Base-by-base conservation (phyloP, 768 basidiomycete species). In the Myochromella boudieri region DNA sequence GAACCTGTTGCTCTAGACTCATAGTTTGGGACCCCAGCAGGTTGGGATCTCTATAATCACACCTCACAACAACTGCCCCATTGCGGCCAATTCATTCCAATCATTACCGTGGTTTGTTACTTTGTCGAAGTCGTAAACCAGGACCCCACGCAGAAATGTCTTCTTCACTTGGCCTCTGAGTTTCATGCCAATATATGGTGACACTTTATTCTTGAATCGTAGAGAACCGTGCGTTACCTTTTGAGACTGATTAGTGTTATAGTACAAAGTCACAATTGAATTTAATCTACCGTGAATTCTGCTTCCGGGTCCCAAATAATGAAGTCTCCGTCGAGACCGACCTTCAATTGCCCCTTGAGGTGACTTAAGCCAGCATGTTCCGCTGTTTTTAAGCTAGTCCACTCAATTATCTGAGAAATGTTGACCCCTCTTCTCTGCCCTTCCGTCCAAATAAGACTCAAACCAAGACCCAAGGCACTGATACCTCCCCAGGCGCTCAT, bases 401-500 rank as follows among this genome's bases (percentile, higher is more conserved):
- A 97, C n/a, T 81, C 63, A 11, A 92, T 60, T 10, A 95, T 75
- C 37, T 81, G 71, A 28, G 69, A 66, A 32, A 95, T 71, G 0
- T 68, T 68, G 2, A 88, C 66, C 9, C 80, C 81, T 39, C 79
- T 70, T 57, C 76, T 81, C 34, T 63, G 65, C 2, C 79, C 83
- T 65, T 97, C 92, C 1, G 92, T 95, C 91, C 91, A 95, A 32
- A 98, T 59, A 41, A 97, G 67, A 61, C 88, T 88, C 37, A 97
- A 64, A 0, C 95, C 97, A 14, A 98, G 72, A 3, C 95, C 95
- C 18, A 99, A 76, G 4, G 90, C 85, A 51, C 87, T 88, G 53
- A 99, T 91, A 0, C 95, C 95, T 32, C 95, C 95, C 95, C 95
- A 97, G 0, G 95, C 91, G 17, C 70, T 65, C 85, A 97, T 89